phyloP scores from a whole-genome alignment of 163 green algal species.

The Chlorella variabilis region DNA sequence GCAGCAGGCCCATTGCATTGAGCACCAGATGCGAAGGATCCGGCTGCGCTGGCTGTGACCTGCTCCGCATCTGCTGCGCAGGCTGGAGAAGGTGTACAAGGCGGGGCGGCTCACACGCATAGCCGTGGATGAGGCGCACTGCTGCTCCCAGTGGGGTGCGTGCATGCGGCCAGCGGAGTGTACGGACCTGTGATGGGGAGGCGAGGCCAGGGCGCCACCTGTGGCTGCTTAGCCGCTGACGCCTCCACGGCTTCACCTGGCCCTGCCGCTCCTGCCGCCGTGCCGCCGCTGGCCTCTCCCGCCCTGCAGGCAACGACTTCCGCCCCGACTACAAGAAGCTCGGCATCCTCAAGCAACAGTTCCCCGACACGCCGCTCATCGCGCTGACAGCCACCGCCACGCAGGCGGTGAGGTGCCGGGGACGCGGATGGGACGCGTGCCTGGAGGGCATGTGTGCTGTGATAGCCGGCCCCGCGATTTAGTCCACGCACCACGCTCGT shows the following conservation, averaged over 20 bases:
- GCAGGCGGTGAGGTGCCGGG: conserved; percentile 8
- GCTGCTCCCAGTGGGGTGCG: conserved; percentile 44
- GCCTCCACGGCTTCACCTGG: too few relatives aligned
- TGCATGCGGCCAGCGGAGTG: too few relatives aligned
- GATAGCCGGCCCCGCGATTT: neutral
- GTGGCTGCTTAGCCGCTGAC: too few relatives aligned
- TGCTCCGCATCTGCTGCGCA: too few relatives aligned
- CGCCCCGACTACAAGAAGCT: conserved; percentile 65
- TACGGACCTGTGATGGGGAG: too few relatives aligned
- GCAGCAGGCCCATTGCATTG: too few relatives aligned
- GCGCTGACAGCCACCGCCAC: conserved; percentile 91
- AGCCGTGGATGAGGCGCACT: conserved; percentile 82
- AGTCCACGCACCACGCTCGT: too few relatives aligned
- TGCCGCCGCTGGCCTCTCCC: too few relatives aligned
- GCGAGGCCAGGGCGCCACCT: neutral
- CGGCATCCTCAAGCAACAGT: conserved; percentile 64
- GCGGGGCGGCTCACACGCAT: conserved; percentile 68
- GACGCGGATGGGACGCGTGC: too few relatives aligned
- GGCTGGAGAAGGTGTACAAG: conserved; percentile 65
- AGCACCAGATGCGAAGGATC: too few relatives aligned
- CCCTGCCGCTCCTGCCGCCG: too few relatives aligned
- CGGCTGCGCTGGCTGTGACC: too few relatives aligned
- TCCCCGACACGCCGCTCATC: conserved; percentile 77
- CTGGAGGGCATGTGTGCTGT: neutral
- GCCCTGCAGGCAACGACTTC: conserved; percentile 48